Evolutionary conservation across 306 rosid species (phyloP).

Genomic region (Castanea mollissima): DNA sequence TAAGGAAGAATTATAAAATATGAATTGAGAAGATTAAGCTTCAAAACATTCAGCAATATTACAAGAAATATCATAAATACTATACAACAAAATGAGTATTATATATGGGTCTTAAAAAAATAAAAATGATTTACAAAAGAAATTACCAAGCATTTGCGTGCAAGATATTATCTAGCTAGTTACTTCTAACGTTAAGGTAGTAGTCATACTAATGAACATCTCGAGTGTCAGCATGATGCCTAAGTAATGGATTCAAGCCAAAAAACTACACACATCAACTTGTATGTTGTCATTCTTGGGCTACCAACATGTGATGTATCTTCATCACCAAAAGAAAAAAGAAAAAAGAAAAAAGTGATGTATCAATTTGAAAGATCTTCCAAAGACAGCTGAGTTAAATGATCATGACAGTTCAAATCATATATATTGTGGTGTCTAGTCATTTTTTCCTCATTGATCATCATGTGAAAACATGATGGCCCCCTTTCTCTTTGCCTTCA

Average conservation of each 20-base stretch:
- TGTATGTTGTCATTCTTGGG: conserved; percentile 10
- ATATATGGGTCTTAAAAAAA: no score
- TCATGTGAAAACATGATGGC: conserved; percentile 2
- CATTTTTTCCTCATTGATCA: conserved; percentile 27
- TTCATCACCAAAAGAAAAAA: no score
- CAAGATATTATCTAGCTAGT: no score
- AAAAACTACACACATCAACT: conserved; percentile 19
- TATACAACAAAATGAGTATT: no score
- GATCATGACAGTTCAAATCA: conserved; percentile 47
- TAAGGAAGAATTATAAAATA: no score
- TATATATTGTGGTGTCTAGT: conserved; percentile 24
- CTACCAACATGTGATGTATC: background rate
- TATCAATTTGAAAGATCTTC: conserved; percentile 19
- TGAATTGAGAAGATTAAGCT: no score
- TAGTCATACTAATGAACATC: conserved; percentile 21
- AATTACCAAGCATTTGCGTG: no score
- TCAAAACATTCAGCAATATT: no score
- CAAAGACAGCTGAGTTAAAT: conserved; percentile 16
- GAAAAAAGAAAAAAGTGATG: background rate
- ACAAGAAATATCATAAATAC: no score
- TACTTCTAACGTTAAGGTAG: background rate
- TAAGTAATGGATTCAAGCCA: conserved; percentile 19
- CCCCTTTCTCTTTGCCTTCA: conserved; percentile 13
- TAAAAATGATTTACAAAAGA: no score
- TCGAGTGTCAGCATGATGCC: conserved; percentile 11